A percentile compares a stretch with the other conserved stretches of the same genome.
phyloP scores from a whole-genome alignment of 345 rosid species.

The Gossypium australe region DNA sequence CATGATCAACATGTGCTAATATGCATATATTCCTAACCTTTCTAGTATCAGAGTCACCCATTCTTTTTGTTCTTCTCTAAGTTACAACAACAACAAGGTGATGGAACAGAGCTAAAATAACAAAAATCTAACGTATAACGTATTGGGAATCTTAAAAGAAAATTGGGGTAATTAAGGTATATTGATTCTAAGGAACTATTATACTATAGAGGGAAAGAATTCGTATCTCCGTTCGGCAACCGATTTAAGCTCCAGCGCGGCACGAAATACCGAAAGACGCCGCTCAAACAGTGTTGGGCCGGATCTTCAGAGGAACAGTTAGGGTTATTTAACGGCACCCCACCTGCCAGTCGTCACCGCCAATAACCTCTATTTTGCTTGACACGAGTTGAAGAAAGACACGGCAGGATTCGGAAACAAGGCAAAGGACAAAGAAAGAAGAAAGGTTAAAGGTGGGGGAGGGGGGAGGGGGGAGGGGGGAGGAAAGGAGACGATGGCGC shows the following conservation, averaged over 20 bases:
- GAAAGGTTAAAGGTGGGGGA: background rate
- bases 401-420: background rate
- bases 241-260: background rate
- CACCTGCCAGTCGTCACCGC: background rate
- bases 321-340: background rate
- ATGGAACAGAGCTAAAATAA: background rate
- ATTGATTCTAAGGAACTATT: background rate
- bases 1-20: slow-evolving; percentile 94
- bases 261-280: background rate
- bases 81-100: background rate
- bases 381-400: background rate
- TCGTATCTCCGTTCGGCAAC: background rate
- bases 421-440: background rate
- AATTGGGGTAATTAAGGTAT: background rate
- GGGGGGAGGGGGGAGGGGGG: background rate
- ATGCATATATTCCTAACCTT: slow-evolving; percentile 78
- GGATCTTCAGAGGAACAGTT: background rate
- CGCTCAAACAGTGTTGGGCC: background rate
- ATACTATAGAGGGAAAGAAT: background rate
- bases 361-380: background rate
- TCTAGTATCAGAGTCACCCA: slow-evolving; percentile 42
- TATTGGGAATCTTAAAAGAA: background rate
- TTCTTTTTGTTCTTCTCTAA: slow-evolving; percentile 9
- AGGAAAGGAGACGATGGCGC: background rate
- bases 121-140: background rate